Conservation (phyloP, 2,329 filamentous ascomycete species). For the Aspergillus hiratsukae region DNA sequence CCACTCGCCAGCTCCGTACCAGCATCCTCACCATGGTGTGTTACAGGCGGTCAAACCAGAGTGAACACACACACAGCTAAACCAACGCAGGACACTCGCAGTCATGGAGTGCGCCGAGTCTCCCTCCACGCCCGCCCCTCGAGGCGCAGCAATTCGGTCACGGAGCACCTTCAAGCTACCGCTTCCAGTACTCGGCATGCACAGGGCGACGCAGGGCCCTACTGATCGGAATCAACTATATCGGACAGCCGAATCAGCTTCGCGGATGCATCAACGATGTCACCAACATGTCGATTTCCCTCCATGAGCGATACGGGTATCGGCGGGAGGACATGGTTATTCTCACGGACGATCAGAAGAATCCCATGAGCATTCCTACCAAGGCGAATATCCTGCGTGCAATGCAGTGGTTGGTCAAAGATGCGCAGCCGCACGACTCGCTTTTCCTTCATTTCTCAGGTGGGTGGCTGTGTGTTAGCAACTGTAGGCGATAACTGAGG, state of each 20-base stretch:
- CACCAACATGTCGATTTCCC: slow-evolving; percentile 88
- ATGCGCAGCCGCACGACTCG: slow-evolving; percentile 85
- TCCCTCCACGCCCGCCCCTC: slow-evolving; percentile 63
- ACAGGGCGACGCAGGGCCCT: slow-evolving; percentile 83
- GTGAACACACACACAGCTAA: slow-evolving; percentile 1
- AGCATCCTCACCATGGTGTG: slow-evolving; percentile 16
- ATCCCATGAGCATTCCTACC: slow-evolving; percentile 93
- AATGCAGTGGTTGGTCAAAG: slow-evolving; percentile 98
- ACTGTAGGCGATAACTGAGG: not conserved
- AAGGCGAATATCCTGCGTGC: slow-evolving; percentile 91
- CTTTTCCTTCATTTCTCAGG: slow-evolving; percentile 96
- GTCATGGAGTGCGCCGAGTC: slow-evolving; percentile 50
- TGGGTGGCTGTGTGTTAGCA: slow-evolving; percentile 29
- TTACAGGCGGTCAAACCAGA: too few relatives aligned
- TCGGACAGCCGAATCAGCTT: slow-evolving; percentile 81
- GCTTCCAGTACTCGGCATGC: slow-evolving; percentile 90
- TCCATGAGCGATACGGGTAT: slow-evolving; percentile 82
- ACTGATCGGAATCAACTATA: slow-evolving; percentile 94
- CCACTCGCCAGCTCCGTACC: slow-evolving; percentile 8
- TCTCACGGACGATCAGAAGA: slow-evolving; percentile 91
- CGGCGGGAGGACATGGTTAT: slow-evolving; percentile 96
- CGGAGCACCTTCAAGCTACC: slow-evolving; percentile 74
- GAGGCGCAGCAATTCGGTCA: slow-evolving; percentile 69
- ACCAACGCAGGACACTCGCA: slow-evolving; percentile 39
- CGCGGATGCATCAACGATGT: slow-evolving; percentile 96